Percentiles rank a stretch among this genome's conserved stretches.
Conservation (phyloP, 768 basidiomycete genomes). For the Rossbeevera mucosa region DNA sequence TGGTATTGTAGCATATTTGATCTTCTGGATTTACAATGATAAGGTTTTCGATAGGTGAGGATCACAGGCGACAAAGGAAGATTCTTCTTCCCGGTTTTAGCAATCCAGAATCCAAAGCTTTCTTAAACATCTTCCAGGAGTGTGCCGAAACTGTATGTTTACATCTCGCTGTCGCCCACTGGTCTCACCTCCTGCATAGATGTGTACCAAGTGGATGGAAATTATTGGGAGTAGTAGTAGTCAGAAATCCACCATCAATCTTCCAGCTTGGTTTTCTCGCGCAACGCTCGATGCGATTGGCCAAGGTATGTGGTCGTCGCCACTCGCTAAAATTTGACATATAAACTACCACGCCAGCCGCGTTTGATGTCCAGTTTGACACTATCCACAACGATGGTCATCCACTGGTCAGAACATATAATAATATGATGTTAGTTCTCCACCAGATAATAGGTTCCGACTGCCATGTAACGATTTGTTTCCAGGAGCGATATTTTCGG, state of each 20-base stretch:
- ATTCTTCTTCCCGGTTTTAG: slow-evolving; percentile 57
- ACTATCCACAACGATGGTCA: slow-evolving; percentile 9
- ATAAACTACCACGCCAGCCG: slow-evolving; percentile 26
- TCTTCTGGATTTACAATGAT: slow-evolving; percentile 8
- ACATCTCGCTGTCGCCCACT: not conserved
- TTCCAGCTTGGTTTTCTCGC: not conserved
- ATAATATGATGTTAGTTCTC: slow-evolving; percentile 12
- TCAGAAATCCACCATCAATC: not conserved
- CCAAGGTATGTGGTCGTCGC: slow-evolving; percentile 30
- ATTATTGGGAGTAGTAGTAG: not conserved
- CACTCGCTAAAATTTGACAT: not conserved
- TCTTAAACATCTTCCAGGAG: slow-evolving; percentile 45
- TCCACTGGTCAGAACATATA: slow-evolving; percentile 8
- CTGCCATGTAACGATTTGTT: slow-evolving; percentile 5
- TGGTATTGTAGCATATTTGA: slow-evolving; percentile 21
- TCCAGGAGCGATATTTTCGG: slow-evolving; percentile 15
- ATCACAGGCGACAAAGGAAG: slow-evolving; percentile 51
- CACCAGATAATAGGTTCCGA: slow-evolving; percentile 1
- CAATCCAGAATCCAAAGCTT: slow-evolving; percentile 46
- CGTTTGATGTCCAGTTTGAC: slow-evolving; percentile 48
- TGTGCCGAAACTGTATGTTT: slow-evolving; percentile 26
- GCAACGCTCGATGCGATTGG: slow-evolving; percentile 36
- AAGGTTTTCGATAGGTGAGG: slow-evolving; percentile 26
- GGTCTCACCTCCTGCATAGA: not conserved
- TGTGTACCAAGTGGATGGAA: not conserved